These are phyloP conservation scores for Pseudocercospora fuligena DNA, from an alignment of 2,329 filamentous ascomycete genomes.

Conservation along the genomic window DNA sequence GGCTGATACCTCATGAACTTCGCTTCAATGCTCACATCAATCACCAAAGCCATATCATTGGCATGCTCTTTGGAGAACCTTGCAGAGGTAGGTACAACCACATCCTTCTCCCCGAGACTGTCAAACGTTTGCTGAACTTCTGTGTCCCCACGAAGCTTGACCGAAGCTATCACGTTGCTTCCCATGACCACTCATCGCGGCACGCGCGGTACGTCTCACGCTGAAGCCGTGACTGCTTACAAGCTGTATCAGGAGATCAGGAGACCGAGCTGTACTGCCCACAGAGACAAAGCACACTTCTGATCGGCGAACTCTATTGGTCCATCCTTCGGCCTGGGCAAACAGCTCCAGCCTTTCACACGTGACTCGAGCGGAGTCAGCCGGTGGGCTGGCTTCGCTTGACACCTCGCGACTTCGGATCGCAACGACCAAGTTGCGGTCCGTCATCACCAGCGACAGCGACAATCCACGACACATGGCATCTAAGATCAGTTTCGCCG, in stretches of 20 bases:
- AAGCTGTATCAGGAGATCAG: not conserved
- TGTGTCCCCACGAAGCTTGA: constrained; percentile 4
- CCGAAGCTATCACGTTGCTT: constrained; percentile 6
- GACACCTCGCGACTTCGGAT: constrained; percentile 11
- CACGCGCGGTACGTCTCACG: constrained; percentile 2
- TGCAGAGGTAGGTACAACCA: constrained; percentile 16
- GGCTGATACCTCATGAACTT: constrained; percentile 18
- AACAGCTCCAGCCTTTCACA: constrained; percentile 2
- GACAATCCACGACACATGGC: constrained; percentile 21
- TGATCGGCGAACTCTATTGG: constrained; percentile 5
- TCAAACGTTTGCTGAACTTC: constrained; percentile 8
- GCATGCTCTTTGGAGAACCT: not conserved
- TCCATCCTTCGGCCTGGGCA: not conserved
- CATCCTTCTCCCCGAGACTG: constrained; percentile 12
- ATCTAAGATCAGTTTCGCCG: constrained; percentile 26
- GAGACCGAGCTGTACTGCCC: constrained; percentile 8
- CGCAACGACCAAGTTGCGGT: constrained; percentile 3
- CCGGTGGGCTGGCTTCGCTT: not conserved
- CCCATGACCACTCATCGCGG: constrained; percentile 1
- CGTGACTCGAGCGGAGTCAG: constrained; percentile 10
- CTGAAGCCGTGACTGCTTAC: not conserved
- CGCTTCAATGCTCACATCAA: not conserved
- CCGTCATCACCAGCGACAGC: constrained; percentile 25
- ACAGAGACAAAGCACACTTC: constrained; percentile 9
- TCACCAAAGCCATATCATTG: not conserved